Conservation (phyloP, 805 yeast genomes). For the Naumovozyma dairenensis region DNA sequence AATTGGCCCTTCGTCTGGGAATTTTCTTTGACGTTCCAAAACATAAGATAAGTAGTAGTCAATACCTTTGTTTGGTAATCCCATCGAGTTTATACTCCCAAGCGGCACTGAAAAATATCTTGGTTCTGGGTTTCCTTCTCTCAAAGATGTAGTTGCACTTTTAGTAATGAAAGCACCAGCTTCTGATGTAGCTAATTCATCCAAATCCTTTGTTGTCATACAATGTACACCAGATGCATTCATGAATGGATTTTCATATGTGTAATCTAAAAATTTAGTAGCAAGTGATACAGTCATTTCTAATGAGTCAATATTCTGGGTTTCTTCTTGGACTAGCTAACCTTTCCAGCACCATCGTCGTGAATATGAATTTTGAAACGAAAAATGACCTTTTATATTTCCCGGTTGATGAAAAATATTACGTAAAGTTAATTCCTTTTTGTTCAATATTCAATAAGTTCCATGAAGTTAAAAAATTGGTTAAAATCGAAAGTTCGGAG, state of each 20-base stretch:
- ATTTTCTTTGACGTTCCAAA: slow-evolving; percentile 11
- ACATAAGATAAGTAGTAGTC: slow-evolving; percentile 24
- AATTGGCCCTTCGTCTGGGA: slow-evolving; percentile 11
- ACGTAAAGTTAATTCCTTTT: no score
- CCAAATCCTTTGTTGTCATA: slow-evolving; percentile 20
- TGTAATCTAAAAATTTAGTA: slow-evolving; percentile 13
- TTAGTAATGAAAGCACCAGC: slow-evolving; percentile 27
- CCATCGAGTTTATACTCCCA: slow-evolving; percentile 28
- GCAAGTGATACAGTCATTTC: slow-evolving; percentile 18
- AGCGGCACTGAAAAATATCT: slow-evolving; percentile 25
- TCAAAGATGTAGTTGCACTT: slow-evolving; percentile 19
- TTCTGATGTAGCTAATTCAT: slow-evolving; percentile 17
- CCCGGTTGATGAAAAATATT: no score
- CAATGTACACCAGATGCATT: slow-evolving; percentile 29
- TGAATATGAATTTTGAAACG: no score
- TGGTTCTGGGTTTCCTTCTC: slow-evolving; percentile 27
- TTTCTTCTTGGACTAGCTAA: no score
- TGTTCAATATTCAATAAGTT: no score
- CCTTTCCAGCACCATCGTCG: no score
- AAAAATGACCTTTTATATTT: no score
- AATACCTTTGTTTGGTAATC: slow-evolving; percentile 25
- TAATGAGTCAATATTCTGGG: neutral
- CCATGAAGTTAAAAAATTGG: no score
- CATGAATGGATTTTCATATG: slow-evolving; percentile 24
- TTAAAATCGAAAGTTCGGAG: no score